A percentile compares a stretch with the other conserved stretches of the same genome.
Conservation (phyloP, 192 early-diverging fungal species). For the Hyaloraphidium curvatum region DNA sequence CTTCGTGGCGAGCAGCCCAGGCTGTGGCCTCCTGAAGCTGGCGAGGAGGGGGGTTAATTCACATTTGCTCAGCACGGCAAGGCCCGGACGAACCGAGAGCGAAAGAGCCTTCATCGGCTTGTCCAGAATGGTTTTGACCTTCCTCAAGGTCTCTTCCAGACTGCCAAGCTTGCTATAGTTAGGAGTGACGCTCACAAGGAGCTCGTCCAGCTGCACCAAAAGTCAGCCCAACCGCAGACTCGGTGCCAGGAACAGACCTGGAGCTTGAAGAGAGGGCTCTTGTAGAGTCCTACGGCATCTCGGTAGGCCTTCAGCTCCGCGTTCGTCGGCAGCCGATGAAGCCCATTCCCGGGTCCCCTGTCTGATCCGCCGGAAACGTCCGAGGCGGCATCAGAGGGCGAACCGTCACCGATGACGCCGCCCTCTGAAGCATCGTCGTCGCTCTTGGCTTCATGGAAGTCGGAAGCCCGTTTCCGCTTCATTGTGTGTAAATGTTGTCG, state of each 20-base stretch:
- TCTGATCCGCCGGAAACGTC: constrained; percentile 9
- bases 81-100: too few relatives aligned
- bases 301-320: constrained; percentile 69
- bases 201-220: constrained; percentile 5
- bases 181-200: constrained; percentile 6
- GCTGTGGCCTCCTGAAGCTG: constrained; percentile 29
- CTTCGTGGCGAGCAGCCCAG: constrained; percentile 12
- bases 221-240: constrained; percentile 10
- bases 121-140: constrained; percentile 36
- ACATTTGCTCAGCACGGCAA: too few relatives aligned
- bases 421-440: constrained; percentile 9
- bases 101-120: too few relatives aligned
- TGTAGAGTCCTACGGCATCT: constrained; percentile 65
- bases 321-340: constrained; percentile 38
- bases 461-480: too few relatives aligned
- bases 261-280: constrained; percentile 79
- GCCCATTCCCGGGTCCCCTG: constrained; percentile 14
- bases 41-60: too few relatives aligned
- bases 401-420: constrained; percentile 13
- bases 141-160: constrained; percentile 36
- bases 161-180: constrained; percentile 12
- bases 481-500: too few relatives aligned
- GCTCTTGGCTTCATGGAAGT: constrained; percentile 15
- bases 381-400: constrained; percentile 1
- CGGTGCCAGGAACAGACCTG: constrained; percentile 43